Conservation (phyloP, 176 grass and related monocot species). For the Oryza officinalis region DNA sequence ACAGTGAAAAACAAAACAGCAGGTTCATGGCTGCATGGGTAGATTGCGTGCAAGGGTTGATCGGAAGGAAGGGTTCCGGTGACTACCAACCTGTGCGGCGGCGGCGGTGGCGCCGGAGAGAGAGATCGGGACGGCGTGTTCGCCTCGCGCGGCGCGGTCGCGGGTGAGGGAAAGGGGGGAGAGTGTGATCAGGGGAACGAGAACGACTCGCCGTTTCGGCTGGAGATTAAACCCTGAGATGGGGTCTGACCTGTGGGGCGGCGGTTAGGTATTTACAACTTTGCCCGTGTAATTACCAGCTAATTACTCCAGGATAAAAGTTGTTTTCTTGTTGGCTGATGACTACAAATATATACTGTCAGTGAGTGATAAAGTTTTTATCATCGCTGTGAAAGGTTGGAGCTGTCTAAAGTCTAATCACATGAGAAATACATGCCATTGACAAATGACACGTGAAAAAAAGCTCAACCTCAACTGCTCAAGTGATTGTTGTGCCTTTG, state of each 20-base stretch:
- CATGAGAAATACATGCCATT: neutral
- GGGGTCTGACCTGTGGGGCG: neutral
- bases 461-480: no score
- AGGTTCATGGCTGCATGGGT: neutral
- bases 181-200: slow-evolving; percentile 10
- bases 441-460: neutral
- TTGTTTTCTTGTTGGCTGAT: no score
- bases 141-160: slow-evolving; percentile 29
- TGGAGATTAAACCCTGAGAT: neutral
- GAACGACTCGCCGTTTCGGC: neutral
- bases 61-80: neutral
- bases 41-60: neutral
- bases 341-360: neutral
- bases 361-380: neutral
- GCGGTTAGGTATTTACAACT: neutral
- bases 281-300: neutral
- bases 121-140: neutral
- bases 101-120: slow-evolving; percentile 6
- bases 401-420: neutral
- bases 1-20: neutral
- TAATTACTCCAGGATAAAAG: neutral
- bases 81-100: slow-evolving; percentile 29
- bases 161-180: neutral
- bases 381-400: neutral
- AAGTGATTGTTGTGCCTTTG: no score